phyloP scores from a whole-genome alignment of 225 moss, liverwort and hornwort genomes.

The Pseudisothecium myosuroides region DNA sequence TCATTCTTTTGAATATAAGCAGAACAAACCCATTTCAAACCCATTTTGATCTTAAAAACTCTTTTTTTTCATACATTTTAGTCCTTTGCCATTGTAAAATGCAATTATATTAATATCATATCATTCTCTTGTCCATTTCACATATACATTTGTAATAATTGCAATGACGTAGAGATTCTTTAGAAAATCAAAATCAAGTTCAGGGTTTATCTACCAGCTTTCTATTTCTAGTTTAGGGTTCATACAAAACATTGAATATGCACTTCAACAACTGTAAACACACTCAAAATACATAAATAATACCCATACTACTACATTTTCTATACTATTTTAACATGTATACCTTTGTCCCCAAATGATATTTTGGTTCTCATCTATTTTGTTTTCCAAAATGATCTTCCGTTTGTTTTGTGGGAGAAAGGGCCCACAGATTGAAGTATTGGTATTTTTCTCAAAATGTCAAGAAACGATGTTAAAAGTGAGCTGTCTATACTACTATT shows the following conservation, averaged over 20 bases:
- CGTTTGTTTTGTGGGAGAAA: no score
- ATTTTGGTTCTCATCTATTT: no score
- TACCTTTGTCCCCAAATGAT: no score
- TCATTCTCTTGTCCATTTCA: neutral
- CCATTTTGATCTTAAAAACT: neutral
- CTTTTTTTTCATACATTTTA: fast-evolving
- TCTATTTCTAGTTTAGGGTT: neutral
- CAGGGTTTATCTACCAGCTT: fast-evolving
- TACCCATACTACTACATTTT: neutral
- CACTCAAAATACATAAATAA: neutral
- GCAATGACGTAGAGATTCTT: neutral
- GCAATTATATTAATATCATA: neutral
- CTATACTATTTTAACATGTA: neutral
- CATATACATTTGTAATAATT: neutral
- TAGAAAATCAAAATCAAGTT: fast-evolving
- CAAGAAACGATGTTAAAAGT: no score
- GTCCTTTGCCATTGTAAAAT: neutral
- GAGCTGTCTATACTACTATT: no score
- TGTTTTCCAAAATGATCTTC: no score
- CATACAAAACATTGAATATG: neutral
- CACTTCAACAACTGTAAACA: neutral
- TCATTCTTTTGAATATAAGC: neutral
- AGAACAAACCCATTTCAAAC: neutral
- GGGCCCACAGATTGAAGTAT: no score
- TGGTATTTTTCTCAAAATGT: no score